Evolutionary conservation across 2,329 filamentous ascomycete genomes (phyloP), one percentile per base, ranked within the genome.

Genomic region (Epicoccum sorghinum): DNA sequence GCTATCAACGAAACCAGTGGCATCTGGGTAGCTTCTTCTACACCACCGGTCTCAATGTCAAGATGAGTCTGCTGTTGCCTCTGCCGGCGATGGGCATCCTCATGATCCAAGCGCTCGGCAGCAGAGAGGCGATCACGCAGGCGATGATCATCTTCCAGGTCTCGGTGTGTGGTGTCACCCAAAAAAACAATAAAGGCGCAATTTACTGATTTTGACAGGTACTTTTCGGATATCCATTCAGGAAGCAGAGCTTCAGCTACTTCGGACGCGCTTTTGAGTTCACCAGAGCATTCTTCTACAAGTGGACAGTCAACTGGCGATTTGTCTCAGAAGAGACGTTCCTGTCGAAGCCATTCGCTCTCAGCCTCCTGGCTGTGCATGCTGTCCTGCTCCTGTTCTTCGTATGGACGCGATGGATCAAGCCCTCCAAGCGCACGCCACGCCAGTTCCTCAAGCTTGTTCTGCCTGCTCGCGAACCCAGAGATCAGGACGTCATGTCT

Each of bases 261-360:
- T 71, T 96, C 14, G 83, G 85, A 41, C 83, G 89, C 59, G 92
- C 95, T 0, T 99, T 99, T 71, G 92, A 99, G 77, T 83, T 99
- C 54, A 92, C 90, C 41, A 84, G 95, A 49, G 86, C 91, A 65
- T 99, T 99, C 77, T 82, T 96, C 66, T 98, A 93, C 81, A 92
- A 93, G 77, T 99, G 95, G 95, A 99, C 95, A 0, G 95, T 99
- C 63, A 99, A 99, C 75, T 99, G 95, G 95, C 87, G 93, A 48
- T 98, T 98, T 72, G 77, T 97, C n/a, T 88, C 89, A 13, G 92
- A 97, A 75, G 84, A 89, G 6, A 75, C 79, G 0, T 99, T 99
- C 67, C 82, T 96, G 41, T 89, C 86, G 62, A 83, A 79, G 55
- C 72, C 78, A 2, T 96, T 96, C 70, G 85, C 91, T 24, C 64